Conservation (phyloP, 148 eudicot genomes). For the Arctostaphylos glauca region DNA sequence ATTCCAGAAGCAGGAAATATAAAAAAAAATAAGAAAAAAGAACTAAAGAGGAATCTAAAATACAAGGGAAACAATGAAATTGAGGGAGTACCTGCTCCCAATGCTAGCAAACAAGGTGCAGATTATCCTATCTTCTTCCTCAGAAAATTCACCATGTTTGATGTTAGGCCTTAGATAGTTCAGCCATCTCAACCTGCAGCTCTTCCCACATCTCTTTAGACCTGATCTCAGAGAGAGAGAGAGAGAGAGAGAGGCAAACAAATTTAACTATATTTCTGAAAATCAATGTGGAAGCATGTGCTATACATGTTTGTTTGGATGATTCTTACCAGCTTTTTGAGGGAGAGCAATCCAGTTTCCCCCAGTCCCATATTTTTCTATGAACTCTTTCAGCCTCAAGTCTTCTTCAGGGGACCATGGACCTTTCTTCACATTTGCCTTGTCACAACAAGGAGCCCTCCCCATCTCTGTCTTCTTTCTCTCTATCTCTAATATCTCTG, state of each 20-base stretch:
- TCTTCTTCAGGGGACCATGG: conserved; percentile 32
- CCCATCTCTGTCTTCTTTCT: conserved; percentile 25
- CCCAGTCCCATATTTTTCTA: conserved; percentile 26
- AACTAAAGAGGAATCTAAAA: not conserved
- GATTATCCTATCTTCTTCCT: conserved; percentile 27
- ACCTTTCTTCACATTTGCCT: conserved; percentile 31
- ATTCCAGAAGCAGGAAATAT: not conserved
- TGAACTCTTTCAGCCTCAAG: conserved; percentile 26
- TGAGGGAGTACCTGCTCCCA: conserved; percentile 22
- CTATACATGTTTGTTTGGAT: not conserved
- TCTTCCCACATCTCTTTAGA: conserved; percentile 29
- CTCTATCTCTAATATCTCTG: conserved; percentile 22
- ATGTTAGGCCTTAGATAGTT: conserved; percentile 30
- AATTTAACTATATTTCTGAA: not conserved
- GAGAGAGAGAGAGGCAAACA: conserved; percentile 10
- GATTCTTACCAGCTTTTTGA: conserved; percentile 25
- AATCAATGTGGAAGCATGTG: not conserved
- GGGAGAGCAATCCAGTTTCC: conserved; percentile 32
- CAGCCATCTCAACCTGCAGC: conserved; percentile 31
- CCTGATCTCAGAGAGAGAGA: conserved; percentile 9
- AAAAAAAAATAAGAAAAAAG: no score
- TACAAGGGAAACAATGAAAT: no score
- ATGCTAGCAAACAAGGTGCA: conserved; percentile 30
- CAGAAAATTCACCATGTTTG: conserved; percentile 29
- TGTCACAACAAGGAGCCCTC: conserved; percentile 32